Evolutionary conservation across 2,329 filamentous ascomycete genomes (phyloP), one percentile per base, ranked within the genome.

Genomic region (Botrytis medusae): DNA sequence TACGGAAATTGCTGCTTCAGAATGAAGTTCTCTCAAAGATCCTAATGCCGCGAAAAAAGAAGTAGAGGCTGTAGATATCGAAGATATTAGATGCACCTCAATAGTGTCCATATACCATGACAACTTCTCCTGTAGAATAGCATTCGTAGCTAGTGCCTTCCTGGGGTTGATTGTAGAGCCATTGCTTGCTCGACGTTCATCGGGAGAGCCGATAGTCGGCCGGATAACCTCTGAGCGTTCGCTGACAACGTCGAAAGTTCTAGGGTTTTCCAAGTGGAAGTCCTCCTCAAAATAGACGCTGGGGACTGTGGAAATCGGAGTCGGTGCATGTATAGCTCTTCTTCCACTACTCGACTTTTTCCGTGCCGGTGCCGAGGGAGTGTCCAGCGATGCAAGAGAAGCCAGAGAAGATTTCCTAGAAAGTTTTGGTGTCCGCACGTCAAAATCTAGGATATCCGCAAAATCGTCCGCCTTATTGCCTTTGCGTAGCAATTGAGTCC

Each of bases 51-150:
- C 95, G 79, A 99, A 99, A 82, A 99, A 99, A 0, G 95, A 97
- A 0, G 94, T 94, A 0, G 96, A 98, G 1, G 96, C 96, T 0
- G 93, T 94, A 3, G 95, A 98, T 75, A 99, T 99, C 0, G 95
- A 97, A 46, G 93, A 94, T 78, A 99, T 98, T 12, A 99, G 86
- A 81, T 99, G 96, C 72, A 99, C 94, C 81, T 99, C 96, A 34
- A 99, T 94, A 0, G 96, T 99, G 81, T 99, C 96, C 94, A 99
- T 97, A 82, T 99, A 99, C 96, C 96, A 99, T 0, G 96, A 98
- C 20, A 99, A 86, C 83, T 99, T 99, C 83, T 99, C 96, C 81
- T 99, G 96, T 51, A 99, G 83, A 74, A 99, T 99, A 0, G 96
- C 96, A 83, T 99, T 99, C 0, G 95, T 98, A 12, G 95, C 95